Evolutionary conservation across 306 rosid genomes (phyloP).

Genomic region (Abrus precatorius): DNA sequence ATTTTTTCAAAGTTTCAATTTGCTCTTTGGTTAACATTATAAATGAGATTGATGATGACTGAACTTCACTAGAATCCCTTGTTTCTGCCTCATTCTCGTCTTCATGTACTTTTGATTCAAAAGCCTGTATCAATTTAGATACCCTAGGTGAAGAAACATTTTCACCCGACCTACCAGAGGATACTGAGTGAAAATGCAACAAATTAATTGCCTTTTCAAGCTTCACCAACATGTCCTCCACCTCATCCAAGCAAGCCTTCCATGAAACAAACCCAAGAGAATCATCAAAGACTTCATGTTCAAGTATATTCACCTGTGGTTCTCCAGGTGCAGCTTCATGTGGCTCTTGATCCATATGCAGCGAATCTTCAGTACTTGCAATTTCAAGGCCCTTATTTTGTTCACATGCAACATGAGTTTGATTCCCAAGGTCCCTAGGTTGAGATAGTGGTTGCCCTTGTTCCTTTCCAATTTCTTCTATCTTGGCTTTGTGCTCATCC

Average conservation of each 20-base stretch:
- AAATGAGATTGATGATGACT: constrained; percentile 60
- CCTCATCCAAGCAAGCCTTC: constrained; percentile 64
- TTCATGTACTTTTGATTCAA: constrained; percentile 68
- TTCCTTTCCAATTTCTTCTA: constrained; percentile 56
- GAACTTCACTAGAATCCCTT: constrained; percentile 48
- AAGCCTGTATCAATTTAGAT: constrained; percentile 90
- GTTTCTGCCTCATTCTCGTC: constrained; percentile 71
- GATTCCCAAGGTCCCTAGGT: constrained; percentile 54
- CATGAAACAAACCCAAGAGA: constrained; percentile 66
- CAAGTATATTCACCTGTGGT: constrained; percentile 46
- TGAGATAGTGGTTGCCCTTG: constrained; percentile 50
- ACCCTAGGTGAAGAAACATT: constrained; percentile 65
- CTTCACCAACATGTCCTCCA: constrained; percentile 60
- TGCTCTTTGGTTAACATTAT: constrained; percentile 57
- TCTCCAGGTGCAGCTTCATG: constrained; percentile 47
- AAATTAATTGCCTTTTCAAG: constrained; percentile 73
- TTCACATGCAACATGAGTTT: constrained; percentile 47
- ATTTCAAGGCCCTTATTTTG: constrained; percentile 52
- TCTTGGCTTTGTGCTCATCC: constrained; percentile 63
- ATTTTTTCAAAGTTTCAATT: constrained; percentile 64
- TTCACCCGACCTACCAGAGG: constrained; percentile 56
- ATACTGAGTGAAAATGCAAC: constrained; percentile 58
- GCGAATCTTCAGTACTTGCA: constrained; percentile 52
- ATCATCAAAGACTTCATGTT: constrained; percentile 62
- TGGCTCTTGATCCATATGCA: constrained; percentile 47